phyloP scores from a whole-genome alignment of 192 early-diverging fungal species.

The Dimargaris cristalligena region DNA sequence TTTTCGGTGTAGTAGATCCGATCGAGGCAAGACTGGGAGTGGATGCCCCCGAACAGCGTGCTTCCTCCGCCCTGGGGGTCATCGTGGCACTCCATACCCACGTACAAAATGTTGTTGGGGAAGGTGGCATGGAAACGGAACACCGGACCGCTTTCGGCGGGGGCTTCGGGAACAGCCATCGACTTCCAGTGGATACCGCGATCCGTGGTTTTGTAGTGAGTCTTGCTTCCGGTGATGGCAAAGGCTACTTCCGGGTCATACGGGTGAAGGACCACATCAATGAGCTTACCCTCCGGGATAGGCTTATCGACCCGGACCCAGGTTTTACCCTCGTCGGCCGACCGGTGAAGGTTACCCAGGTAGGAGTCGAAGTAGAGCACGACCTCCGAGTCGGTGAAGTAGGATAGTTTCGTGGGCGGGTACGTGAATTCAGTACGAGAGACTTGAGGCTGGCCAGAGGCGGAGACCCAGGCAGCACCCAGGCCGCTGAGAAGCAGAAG shows the following conservation, averaged over 20 bases:
- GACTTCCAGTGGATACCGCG: constrained; percentile 35
- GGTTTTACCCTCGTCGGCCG: constrained; percentile 9
- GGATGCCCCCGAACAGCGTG: constrained; percentile 22
- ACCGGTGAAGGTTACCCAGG: background rate
- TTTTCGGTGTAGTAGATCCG: constrained; percentile 51
- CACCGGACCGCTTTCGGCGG: constrained; percentile 14
- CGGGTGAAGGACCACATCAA: constrained; percentile 15
- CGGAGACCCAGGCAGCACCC: too few relatives aligned
- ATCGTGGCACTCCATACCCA: constrained; percentile 32
- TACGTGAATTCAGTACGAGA: background rate
- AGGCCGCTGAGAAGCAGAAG: too few relatives aligned
- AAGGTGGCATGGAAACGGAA: constrained; percentile 57
- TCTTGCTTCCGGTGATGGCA: constrained; percentile 28
- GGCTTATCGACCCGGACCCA: background rate
- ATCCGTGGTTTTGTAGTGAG: constrained; percentile 43
- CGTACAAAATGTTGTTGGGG: constrained; percentile 44
- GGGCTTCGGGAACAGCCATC: constrained; percentile 28
- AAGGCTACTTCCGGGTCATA: constrained; percentile 21
- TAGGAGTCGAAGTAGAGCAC: constrained; percentile 6
- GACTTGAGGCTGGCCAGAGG: too few relatives aligned
- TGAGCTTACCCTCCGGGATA: constrained; percentile 1
- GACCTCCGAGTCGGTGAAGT: constrained; percentile 1
- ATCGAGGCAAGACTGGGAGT: constrained; percentile 33
- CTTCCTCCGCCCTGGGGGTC: too few relatives aligned
- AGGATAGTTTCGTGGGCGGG: background rate